Conservation (phyloP, 768 basidiomycete species). For the Antrodiella citrinella region DNA sequence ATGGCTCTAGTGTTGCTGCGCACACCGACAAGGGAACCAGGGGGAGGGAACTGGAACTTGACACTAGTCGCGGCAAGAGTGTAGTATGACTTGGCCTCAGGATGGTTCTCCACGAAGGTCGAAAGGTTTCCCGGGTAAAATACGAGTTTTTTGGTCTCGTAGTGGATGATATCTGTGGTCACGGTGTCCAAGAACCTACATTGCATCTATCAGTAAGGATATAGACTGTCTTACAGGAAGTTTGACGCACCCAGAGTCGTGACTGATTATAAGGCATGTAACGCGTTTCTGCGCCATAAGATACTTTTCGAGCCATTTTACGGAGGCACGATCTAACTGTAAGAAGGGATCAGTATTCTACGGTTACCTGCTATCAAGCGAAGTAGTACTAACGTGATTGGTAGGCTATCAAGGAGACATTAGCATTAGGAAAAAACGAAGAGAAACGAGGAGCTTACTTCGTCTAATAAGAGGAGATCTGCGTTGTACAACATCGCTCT, state of each 20-base stretch:
- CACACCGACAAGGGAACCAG: conserved; percentile 95
- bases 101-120: conserved; percentile 80
- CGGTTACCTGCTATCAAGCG: too few relatives aligned
- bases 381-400: conserved; percentile 63
- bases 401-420: conserved; percentile 52
- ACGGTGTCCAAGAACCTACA: conserved; percentile 86
- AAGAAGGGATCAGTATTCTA: too few relatives aligned
- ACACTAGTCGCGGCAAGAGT: conserved; percentile 88
- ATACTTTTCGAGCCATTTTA: conserved; percentile 89
- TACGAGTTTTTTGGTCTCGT: conserved; percentile 92
- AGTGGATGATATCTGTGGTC: conserved; percentile 96
- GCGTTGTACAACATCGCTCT: conserved; percentile 96
- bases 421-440: conserved; percentile 8
- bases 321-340: conserved; percentile 76
- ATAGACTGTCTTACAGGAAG: too few relatives aligned
- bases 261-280: conserved; percentile 90
- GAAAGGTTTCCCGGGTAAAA: conserved; percentile 94
- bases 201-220: too few relatives aligned
- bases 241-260: conserved; percentile 87
- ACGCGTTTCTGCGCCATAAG: conserved; percentile 73
- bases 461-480: conserved; percentile 77
- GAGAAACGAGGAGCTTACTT: conserved; percentile 35
- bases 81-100: conserved; percentile 95
- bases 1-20: conserved; percentile 94
- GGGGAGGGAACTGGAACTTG: conserved; percentile 93